Evolutionary conservation across 345 rosid genomes (phyloP).

Genomic region (Trapa incisa): DNA sequence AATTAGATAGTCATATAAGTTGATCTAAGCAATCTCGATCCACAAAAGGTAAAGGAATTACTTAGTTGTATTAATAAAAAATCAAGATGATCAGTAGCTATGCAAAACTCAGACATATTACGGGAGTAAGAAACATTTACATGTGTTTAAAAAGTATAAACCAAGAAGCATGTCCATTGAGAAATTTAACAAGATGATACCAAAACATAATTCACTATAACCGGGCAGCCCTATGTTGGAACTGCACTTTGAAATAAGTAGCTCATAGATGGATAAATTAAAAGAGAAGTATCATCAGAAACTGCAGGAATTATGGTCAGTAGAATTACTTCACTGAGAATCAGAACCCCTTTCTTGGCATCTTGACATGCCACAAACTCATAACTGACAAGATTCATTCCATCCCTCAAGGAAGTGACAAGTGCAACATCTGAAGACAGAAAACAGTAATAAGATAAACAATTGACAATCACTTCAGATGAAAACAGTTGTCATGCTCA

Average conservation of each 20-base stretch:
- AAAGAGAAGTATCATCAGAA: background rate
- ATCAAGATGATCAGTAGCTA: background rate
- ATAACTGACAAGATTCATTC: constrained; percentile 98
- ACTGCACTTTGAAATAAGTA: background rate
- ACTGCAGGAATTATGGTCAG: background rate
- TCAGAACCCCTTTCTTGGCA: constrained; percentile 92
- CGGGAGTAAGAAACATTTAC: background rate
- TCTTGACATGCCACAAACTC: constrained; percentile 99
- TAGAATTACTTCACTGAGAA: constrained; percentile 87
- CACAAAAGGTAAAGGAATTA: background rate
- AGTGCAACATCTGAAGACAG: constrained; percentile 72
- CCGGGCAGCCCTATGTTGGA: background rate
- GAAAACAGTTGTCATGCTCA: background rate
- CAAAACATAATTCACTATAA: background rate
- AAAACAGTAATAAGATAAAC: background rate
- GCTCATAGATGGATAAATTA: background rate
- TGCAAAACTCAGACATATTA: background rate
- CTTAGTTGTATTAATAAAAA: background rate
- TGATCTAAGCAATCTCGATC: background rate
- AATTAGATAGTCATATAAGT: background rate
- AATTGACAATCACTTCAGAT: background rate
- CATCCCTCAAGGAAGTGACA: constrained; percentile 95
- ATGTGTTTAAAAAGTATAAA: no score
- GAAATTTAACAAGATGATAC: background rate
- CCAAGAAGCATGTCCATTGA: background rate